Evolutionary conservation across 768 basidiomycete genomes (phyloP).

Genomic region (Leccinum subgranulosum): DNA sequence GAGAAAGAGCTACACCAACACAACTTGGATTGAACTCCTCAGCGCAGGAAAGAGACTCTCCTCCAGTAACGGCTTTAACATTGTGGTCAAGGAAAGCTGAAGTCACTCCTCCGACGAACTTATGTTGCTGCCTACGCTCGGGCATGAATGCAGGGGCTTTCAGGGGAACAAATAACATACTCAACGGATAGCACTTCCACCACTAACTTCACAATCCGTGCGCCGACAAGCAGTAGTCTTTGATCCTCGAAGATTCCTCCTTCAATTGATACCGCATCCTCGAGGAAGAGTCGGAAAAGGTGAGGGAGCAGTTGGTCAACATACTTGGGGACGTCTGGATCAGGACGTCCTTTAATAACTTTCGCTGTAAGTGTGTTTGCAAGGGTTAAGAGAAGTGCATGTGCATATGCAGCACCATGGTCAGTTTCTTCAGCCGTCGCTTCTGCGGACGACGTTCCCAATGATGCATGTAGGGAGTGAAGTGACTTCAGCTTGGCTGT

Average conservation of each 20-base stretch:
- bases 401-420: constrained; percentile 76
- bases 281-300: constrained; percentile 64
- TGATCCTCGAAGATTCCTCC: constrained; percentile 36
- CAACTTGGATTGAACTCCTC: constrained; percentile 47
- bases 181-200: constrained; percentile 57
- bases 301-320: constrained; percentile 71
- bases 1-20: constrained; percentile 34
- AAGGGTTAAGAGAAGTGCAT: constrained; percentile 74
- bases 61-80: constrained; percentile 49
- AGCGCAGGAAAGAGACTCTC: constrained; percentile 41
- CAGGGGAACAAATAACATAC: constrained; percentile 46
- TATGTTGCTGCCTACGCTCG: constrained; percentile 52
- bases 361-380: constrained; percentile 57
- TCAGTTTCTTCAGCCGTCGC: constrained; percentile 43
- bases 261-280: constrained; percentile 32
- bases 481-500: constrained; percentile 72
- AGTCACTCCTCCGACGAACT: constrained; percentile 44
- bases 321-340: constrained; percentile 78
- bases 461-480: constrained; percentile 36
- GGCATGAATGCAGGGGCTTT: neutral
- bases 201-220: constrained; percentile 64
- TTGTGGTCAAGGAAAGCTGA: constrained; percentile 42
- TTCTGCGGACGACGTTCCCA: constrained; percentile 1
- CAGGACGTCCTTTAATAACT: constrained; percentile 39
- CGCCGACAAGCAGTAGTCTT: constrained; percentile 40